These are phyloP conservation scores for Penicillium occitanis DNA, from an alignment of 2,329 filamentous ascomycete genomes.

Conservation along the genomic window DNA sequence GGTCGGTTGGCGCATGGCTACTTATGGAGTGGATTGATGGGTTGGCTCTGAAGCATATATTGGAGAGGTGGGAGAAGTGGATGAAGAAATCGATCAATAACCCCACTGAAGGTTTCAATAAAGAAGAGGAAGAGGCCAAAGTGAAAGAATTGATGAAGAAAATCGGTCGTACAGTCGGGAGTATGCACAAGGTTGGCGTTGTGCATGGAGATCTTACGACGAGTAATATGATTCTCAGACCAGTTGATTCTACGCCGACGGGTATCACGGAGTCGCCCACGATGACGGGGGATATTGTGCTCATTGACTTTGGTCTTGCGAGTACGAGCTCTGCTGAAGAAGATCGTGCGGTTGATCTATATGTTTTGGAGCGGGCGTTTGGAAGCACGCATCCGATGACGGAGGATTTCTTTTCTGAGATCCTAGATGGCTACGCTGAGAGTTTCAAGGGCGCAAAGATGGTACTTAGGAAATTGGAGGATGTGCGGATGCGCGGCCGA, in stretches of 20 bases:
- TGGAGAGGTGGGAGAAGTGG: conserved; percentile 67
- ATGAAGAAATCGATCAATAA: conserved; percentile 37
- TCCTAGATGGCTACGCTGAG: conserved; percentile 70
- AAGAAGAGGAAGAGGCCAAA: conserved; percentile 48
- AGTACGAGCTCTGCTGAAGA: conserved; percentile 80
- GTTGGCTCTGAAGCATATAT: conserved; percentile 64
- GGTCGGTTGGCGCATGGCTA: conserved; percentile 72
- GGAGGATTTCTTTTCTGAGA: conserved; percentile 66
- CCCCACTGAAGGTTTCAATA: conserved; percentile 29
- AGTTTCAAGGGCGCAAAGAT: conserved; percentile 72
- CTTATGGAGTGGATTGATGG: conserved; percentile 85
- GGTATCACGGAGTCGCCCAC: conserved; percentile 27
- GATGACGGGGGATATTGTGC: conserved; percentile 71
- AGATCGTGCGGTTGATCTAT: conserved; percentile 91
- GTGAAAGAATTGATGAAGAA: conserved; percentile 65
- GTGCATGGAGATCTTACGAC: conserved; percentile 96
- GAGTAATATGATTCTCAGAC: conserved; percentile 93
- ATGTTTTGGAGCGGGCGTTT: conserved; percentile 93
- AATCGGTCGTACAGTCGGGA: conserved; percentile 70
- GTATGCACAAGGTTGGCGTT: conserved; percentile 78
- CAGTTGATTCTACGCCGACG: conserved; percentile 38
- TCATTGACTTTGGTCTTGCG: conserved; percentile 94
- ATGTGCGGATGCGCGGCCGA: conserved; percentile 87
- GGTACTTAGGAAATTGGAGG: conserved; percentile 80
- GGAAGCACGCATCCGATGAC: conserved; percentile 89